Evolutionary conservation across 441 rosid species (phyloP).

Genomic region (Brassica balearica): DNA sequence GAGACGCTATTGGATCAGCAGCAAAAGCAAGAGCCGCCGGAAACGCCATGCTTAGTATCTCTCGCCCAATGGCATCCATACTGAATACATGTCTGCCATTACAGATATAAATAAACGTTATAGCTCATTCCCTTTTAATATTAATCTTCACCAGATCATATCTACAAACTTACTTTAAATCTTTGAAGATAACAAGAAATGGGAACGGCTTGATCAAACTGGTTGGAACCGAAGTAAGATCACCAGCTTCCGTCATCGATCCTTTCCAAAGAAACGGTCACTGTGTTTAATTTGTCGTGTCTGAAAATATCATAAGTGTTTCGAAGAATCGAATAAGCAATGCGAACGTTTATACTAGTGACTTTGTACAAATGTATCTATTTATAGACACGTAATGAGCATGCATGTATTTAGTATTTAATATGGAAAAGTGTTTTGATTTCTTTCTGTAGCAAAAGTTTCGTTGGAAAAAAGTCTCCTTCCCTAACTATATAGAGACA

Average conservation of each 20-base stretch:
- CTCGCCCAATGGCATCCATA: slow-evolving; percentile 64
- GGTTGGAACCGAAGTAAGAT: slow-evolving; percentile 29
- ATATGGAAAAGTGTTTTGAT: background rate
- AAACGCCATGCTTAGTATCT: slow-evolving; percentile 68
- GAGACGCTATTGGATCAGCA: slow-evolving; percentile 77
- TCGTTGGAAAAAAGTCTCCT: background rate
- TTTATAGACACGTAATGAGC: slow-evolving; percentile 46
- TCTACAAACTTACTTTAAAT: slow-evolving; percentile 61
- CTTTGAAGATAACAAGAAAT: slow-evolving; percentile 70
- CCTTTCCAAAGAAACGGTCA: slow-evolving; percentile 6
- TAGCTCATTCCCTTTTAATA: background rate
- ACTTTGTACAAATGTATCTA: slow-evolving; percentile 34
- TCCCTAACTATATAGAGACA: background rate
- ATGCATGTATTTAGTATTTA: slow-evolving; percentile 40
- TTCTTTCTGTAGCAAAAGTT: background rate
- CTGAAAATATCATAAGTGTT: slow-evolving; percentile 27
- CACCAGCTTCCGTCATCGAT: slow-evolving; percentile 41
- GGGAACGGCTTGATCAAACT: slow-evolving; percentile 51
- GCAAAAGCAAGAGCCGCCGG: slow-evolving; percentile 83
- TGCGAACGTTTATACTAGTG: slow-evolving; percentile 22
- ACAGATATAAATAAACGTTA: background rate
- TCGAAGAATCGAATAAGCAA: slow-evolving; percentile 34
- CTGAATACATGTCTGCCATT: slow-evolving; percentile 66
- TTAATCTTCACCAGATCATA: background rate
- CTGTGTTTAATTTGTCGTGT: slow-evolving; percentile 21